Percentiles rank a stretch among this genome's conserved stretches.
Conservation (phyloP, 163 green algal species). For the Volvox carteri region DNA sequence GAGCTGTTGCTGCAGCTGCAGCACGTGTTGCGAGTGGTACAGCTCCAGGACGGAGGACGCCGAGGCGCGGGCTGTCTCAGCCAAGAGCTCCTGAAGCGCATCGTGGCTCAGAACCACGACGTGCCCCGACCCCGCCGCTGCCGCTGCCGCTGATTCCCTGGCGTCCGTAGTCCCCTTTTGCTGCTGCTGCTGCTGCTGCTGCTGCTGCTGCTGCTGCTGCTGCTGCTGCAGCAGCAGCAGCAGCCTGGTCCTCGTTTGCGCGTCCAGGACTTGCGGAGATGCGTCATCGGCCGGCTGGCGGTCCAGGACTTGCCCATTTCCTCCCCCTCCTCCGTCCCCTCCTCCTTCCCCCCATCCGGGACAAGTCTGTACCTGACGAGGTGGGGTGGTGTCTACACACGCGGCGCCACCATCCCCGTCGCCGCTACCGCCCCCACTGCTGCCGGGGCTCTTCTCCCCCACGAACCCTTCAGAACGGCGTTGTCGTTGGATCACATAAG, state of each 20-base stretch:
- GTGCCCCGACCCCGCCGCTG: no score
- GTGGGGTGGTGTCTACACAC: no score
- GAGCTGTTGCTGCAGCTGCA: conserved; percentile 50
- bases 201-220: not conserved
- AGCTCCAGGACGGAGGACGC: not conserved
- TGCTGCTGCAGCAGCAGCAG: not conserved
- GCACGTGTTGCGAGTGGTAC: conserved; percentile 7
- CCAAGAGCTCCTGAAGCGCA: conserved; percentile 35
- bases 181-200: not conserved
- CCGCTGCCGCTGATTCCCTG: not conserved
- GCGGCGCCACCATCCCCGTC: not conserved
- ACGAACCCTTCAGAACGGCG: no score
- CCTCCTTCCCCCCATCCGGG: not conserved
- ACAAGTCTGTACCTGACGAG: no score
- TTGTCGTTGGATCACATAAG: no score
- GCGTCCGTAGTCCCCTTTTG: not conserved
- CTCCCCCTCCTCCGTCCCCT: no score
- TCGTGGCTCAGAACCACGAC: not conserved
- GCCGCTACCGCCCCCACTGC: not conserved
- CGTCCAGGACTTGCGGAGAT: not conserved
- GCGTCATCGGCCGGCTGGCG: not conserved
- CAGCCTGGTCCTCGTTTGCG: not conserved
- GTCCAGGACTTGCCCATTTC: not conserved
- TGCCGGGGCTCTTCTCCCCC: not conserved
- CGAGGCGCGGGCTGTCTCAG: conserved; percentile 27